Evolutionary conservation across 495 filamentous ascomycete species (phyloP).

Genomic region (Penicillium coffeae): DNA sequence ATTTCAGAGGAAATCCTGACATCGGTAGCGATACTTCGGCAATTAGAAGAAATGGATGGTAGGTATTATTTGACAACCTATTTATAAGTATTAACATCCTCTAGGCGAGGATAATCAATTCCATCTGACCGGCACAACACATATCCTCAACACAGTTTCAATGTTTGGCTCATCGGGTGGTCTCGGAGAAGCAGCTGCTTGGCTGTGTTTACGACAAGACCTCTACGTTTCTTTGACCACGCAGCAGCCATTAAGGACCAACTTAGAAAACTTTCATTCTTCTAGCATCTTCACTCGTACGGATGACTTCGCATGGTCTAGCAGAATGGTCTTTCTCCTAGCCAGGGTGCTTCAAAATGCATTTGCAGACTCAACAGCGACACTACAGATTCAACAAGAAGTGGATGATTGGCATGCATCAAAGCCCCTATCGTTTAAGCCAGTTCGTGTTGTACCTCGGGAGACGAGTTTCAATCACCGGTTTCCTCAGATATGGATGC

Average conservation of each 20-base stretch:
- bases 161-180: conserved; percentile 26
- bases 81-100: too few species aligned
- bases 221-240: conserved; percentile 27
- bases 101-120: conserved; percentile 31
- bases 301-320: conserved; percentile 30
- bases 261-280: conserved; percentile 20
- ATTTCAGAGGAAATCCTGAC: conserved; percentile 28
- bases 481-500: conserved; percentile 27
- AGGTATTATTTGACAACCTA: neutral
- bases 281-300: conserved; percentile 24
- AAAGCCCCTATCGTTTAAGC: conserved; percentile 26
- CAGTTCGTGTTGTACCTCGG: conserved; percentile 14
- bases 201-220: conserved; percentile 30
- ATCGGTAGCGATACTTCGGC: conserved; percentile 27
- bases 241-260: conserved; percentile 22
- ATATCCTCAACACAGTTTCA: conserved; percentile 27
- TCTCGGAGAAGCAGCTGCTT: conserved; percentile 29
- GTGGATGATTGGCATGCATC: conserved; percentile 22
- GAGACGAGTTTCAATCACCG: conserved; percentile 5
- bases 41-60: conserved; percentile 33
- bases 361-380: conserved; percentile 7
- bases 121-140: conserved; percentile 27
- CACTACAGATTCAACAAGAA: conserved; percentile 7
- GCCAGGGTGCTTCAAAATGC: conserved; percentile 22
- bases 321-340: conserved; percentile 26